These are phyloP conservation scores for Pseudozyma thailandica DNA, from an alignment of 1,284 basidiomycete genomes.

Conservation along the genomic window DNA sequence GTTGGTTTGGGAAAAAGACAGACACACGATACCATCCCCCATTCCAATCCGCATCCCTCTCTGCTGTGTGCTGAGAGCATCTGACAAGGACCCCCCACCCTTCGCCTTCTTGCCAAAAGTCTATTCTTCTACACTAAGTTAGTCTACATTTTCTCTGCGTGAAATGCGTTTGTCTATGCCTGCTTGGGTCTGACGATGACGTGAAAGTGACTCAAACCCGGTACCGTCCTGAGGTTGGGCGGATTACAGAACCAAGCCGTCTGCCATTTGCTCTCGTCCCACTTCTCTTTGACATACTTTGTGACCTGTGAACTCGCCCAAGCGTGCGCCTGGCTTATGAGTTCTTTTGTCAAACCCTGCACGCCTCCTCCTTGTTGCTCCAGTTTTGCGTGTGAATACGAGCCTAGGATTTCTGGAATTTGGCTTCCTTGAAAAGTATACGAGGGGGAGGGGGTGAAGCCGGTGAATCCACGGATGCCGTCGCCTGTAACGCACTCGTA, in stretches of 20 bases:
- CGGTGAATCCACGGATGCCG: conserved; percentile 55
- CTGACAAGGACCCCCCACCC: too few species aligned
- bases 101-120: too few species aligned
- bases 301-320: conserved; percentile 42
- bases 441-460: conserved; percentile 11
- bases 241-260: conserved; percentile 59
- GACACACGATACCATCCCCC: too few species aligned
- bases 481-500: conserved; percentile 50
- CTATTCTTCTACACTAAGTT: background rate
- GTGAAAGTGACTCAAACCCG: conserved; percentile 54
- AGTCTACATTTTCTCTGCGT: background rate
- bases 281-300: conserved; percentile 27
- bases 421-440: background rate
- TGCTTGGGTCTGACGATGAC: background rate
- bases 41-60: too few species aligned
- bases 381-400: conserved; percentile 23
- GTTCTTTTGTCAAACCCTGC: background rate
- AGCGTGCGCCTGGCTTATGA: conserved; percentile 27
- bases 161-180: too few species aligned
- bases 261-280: conserved; percentile 29
- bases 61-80: too few species aligned
- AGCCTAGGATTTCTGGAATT: conserved; percentile 13
- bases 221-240: conserved; percentile 45
- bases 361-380: background rate
- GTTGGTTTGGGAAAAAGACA: too few species aligned